Evolutionary conservation across 306 rosid genomes (phyloP).

Genomic region (Acacia acuminata): DNA sequence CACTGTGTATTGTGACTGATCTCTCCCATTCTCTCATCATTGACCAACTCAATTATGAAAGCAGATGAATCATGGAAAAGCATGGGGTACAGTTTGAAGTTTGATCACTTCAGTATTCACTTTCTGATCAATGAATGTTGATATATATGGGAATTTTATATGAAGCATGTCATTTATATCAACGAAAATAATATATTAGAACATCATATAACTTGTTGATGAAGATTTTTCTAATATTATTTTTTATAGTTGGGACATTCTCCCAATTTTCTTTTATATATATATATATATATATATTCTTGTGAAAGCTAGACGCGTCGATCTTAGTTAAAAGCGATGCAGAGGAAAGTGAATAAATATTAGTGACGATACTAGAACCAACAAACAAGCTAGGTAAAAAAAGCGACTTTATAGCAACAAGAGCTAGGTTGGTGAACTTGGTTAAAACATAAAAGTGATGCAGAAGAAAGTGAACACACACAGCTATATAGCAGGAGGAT

Average conservation of each 20-base stretch:
- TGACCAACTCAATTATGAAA: background rate
- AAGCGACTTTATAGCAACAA: background rate
- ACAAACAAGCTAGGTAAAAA: background rate
- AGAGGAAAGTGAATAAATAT: too few relatives aligned
- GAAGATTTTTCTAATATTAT: too few relatives aligned
- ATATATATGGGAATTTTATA: background rate
- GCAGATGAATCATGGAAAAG: background rate
- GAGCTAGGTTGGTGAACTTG: constrained; percentile 16
- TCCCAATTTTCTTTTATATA: too few relatives aligned
- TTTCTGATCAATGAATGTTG: background rate
- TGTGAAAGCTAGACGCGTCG: background rate
- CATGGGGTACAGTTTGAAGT: background rate
- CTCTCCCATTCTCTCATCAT: background rate
- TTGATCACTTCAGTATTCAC: background rate
- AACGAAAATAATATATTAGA: too few relatives aligned
- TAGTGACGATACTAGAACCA: background rate
- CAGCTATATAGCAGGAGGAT: background rate
- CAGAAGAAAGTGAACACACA: background rate
- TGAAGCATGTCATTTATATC: too few relatives aligned
- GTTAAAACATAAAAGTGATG: background rate
- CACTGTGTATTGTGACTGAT: background rate
- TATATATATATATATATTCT: background rate
- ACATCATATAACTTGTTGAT: accelerated
- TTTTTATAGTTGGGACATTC: too few relatives aligned
- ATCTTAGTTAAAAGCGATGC: too few relatives aligned